Base-by-base conservation (phyloP, 1,139 yeast species). In the Candida tunisiensis region DNA sequence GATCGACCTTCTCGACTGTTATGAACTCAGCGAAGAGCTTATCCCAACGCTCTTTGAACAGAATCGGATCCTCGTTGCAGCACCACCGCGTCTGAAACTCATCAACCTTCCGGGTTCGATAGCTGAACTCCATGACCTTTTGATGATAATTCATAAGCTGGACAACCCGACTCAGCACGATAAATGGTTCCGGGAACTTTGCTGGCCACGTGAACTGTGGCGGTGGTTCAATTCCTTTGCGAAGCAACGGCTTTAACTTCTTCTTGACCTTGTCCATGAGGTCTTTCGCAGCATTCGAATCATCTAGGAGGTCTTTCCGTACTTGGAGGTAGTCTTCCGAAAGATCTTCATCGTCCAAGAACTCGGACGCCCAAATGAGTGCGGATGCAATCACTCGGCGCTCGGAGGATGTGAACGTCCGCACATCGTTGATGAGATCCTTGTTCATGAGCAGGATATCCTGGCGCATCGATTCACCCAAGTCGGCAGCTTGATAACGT, bases 181-280 rank as follows among this genome's bases (percentile, higher is more conserved):
- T 69, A 50, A 82, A 85, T 1, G 99, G 99, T 47, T 88, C 92
- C 0, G 98, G 98, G 78, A 88, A 83, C 45, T 83, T 82, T 10
- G 91, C 82, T 2, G 99, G 98, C 99, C 99, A 91, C 0, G 98
- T 80, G 51, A 91, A 91, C 46, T 88, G 95, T 1, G 93, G 83
- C n/a, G 98, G 98, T 0, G 96, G 95, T 42, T 83, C 93, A 32
- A 85, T 80, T 2, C 98, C 98, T 51, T 85, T 88, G 51, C 99
- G 69, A 29, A 91, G 59, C 45, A 91, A 60, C 1, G 96, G 96
- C 51, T 91, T 91, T 45, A 91, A 62, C 59, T 85, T 83, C 69
- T 88, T 91, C 53, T 91, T 91, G 21, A 91, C 99, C 46, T 83
- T 80, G 47, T 91, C 99, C 96, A 85, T 88, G 28, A 83, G 60